Percentiles rank a stretch among this genome's conserved stretches.
Evolutionary conservation across 2,329 filamentous ascomycete species (phyloP).

Genomic region (Malbranchea zuffiana): DNA sequence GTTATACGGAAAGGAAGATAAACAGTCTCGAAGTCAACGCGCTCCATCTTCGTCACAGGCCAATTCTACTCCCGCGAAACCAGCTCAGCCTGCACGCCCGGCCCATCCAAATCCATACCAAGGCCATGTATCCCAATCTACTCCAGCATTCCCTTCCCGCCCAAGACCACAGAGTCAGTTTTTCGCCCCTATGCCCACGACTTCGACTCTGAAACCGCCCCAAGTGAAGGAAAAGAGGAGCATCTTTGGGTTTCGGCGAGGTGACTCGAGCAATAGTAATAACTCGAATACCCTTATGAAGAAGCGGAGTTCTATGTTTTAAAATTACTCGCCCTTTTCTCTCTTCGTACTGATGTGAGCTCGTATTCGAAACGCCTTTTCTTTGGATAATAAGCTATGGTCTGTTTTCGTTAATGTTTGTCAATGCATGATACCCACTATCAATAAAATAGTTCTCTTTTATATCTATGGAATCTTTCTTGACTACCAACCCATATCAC

Average conservation of each 20-base stretch:
- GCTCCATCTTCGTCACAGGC: too few species aligned
- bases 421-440: too few species aligned
- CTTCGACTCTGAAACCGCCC: conserved; percentile 2
- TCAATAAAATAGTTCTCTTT: too few species aligned
- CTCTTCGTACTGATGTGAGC: too few species aligned
- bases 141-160: background rate
- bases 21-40: conserved; percentile 21
- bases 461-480: too few species aligned
- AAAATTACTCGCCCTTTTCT: background rate
- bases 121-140: background rate
- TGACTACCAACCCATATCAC: too few species aligned
- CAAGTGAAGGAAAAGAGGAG: conserved; percentile 33
- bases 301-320: conserved; percentile 39
- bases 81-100: background rate
- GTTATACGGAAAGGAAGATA: conserved; percentile 42
- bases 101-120: background rate
- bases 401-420: too few species aligned
- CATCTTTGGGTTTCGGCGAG: conserved; percentile 35
- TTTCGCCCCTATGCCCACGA: background rate
- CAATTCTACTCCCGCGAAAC: too few species aligned
- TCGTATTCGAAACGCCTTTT: too few species aligned
- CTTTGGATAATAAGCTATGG: too few species aligned
- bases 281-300: conserved; percentile 29
- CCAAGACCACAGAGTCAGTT: background rate
- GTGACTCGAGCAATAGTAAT: conserved; percentile 15